phyloP scores from a whole-genome alignment of 2,329 filamentous ascomycete species.

The Phaeomoniella chlamydospora region DNA sequence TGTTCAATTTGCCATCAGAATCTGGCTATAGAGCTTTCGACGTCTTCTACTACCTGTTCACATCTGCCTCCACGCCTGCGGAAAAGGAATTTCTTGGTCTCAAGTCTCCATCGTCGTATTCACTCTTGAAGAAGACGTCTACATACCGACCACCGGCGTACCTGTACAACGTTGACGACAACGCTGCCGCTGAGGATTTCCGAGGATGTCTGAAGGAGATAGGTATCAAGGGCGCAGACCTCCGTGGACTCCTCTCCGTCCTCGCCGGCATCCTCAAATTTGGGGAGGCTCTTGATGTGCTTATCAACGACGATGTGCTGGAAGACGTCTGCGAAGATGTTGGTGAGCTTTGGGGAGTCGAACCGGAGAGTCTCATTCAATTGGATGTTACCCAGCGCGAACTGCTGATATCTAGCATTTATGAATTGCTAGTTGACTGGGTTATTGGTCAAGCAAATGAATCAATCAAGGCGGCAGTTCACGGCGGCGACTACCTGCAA shows the following conservation, averaged over 20 bases:
- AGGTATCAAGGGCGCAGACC: constrained; percentile 75
- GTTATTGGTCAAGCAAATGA: constrained; percentile 80
- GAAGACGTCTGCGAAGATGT: constrained; percentile 86
- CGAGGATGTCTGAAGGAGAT: constrained; percentile 74
- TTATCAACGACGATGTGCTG: constrained; percentile 68
- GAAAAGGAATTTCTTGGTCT: constrained; percentile 82
- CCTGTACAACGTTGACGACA: constrained; percentile 82
- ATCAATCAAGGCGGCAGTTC: constrained; percentile 55
- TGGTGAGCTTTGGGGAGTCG: constrained; percentile 68
- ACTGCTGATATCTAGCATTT: constrained; percentile 70
- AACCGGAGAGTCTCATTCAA: constrained; percentile 64
- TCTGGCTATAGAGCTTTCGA: constrained; percentile 84
- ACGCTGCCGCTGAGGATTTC: constrained; percentile 86
- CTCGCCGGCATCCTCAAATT: constrained; percentile 81
- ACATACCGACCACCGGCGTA: constrained; percentile 81
- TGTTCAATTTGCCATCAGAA: constrained; percentile 67
- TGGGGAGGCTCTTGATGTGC: constrained; percentile 76
- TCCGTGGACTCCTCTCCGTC: constrained; percentile 71
- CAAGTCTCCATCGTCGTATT: constrained; percentile 61
- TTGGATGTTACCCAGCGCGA: constrained; percentile 74
- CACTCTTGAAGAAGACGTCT: constrained; percentile 64
- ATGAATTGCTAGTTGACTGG: constrained; percentile 92
- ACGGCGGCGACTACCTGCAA: constrained; percentile 50
- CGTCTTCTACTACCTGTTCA: constrained; percentile 93
- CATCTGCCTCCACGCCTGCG: constrained; percentile 73